Percentiles rank a stretch among this genome's conserved stretches.
Conservation (phyloP, 2,329 filamentous ascomycete species). For the Venturia effusa region DNA sequence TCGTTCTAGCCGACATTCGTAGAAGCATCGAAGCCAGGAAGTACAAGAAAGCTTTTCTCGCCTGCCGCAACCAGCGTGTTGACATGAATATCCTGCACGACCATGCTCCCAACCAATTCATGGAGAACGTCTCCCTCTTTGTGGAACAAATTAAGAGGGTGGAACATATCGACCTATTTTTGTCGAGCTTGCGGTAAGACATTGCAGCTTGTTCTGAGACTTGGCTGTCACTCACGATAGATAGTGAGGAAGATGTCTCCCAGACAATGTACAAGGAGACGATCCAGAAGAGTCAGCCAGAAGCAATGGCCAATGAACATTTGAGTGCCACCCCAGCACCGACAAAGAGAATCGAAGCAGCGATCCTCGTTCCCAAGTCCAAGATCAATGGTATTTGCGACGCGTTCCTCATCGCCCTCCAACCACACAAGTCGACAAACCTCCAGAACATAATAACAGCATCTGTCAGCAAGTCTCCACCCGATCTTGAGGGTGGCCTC, state of each 20-base stretch:
- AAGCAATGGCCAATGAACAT: background rate
- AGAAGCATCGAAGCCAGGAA: conserved; percentile 68
- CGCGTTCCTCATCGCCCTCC: conserved; percentile 61
- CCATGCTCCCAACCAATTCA: conserved; percentile 77
- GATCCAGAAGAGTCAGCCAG: background rate
- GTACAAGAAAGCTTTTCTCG: conserved; percentile 73
- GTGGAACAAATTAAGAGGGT: conserved; percentile 74
- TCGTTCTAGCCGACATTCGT: conserved; percentile 85
- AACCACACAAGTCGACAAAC: conserved; percentile 49
- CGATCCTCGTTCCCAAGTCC: conserved; percentile 17
- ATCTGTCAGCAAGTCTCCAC: conserved; percentile 85
- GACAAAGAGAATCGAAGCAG: background rate
- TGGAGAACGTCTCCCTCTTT: conserved; percentile 64
- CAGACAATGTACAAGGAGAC: conserved; percentile 92
- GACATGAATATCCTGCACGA: conserved; percentile 98
- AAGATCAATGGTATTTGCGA: conserved; percentile 90
- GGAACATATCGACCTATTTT: conserved; percentile 78
- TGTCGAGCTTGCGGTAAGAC: conserved; percentile 73
- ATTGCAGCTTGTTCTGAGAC: background rate
- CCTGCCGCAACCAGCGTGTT: conserved; percentile 85
- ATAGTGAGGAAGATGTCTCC: conserved; percentile 77
- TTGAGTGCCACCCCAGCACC: background rate
- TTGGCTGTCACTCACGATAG: conserved; percentile 10
- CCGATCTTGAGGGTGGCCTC: conserved; percentile 79
- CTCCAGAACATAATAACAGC: conserved; percentile 90